phyloP scores from a whole-genome alignment of 106 monocot genomes.

The Acorus calamus region DNA sequence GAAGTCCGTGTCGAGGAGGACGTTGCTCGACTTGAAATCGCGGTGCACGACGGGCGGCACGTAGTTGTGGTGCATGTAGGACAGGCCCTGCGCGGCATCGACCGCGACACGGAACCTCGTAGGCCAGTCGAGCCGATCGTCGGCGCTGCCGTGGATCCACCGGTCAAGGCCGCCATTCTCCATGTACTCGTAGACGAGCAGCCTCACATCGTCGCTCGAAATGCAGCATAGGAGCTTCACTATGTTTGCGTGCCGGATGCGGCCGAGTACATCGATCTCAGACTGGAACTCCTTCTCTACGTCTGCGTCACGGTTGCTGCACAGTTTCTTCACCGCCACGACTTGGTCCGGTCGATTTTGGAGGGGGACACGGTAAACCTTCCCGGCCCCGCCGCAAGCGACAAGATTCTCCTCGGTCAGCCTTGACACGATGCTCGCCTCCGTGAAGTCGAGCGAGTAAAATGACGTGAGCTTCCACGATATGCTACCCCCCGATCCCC shows the following conservation, averaged over 20 bases:
- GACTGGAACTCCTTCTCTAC: constrained; percentile 40
- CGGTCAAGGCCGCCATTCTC: constrained; percentile 42
- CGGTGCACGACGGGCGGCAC: constrained; percentile 35
- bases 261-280: constrained; percentile 35
- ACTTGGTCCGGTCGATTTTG: neutral
- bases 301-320: constrained; percentile 13
- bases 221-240: constrained; percentile 42
- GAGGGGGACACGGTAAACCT: constrained; percentile 25
- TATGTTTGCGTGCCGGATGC: constrained; percentile 45
- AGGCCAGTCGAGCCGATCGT: constrained; percentile 27
- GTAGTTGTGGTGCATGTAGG: constrained; percentile 54
- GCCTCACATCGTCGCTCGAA: constrained; percentile 21
- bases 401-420: constrained; percentile 31
- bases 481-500: neutral
- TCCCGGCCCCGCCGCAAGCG: constrained; percentile 39
- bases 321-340: constrained; percentile 45
- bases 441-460: constrained; percentile 28
- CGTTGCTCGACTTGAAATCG: constrained; percentile 59
- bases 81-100: constrained; percentile 30
- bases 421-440: constrained; percentile 16
- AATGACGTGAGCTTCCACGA: constrained; percentile 49
- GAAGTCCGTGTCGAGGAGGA: constrained; percentile 38
- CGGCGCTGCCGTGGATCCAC: constrained; percentile 29
- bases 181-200: constrained; percentile 60
- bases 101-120: constrained; percentile 37